Base-by-base conservation (phyloP, 1,284 basidiomycete species). In the Austropuccinia psidii region DNA sequence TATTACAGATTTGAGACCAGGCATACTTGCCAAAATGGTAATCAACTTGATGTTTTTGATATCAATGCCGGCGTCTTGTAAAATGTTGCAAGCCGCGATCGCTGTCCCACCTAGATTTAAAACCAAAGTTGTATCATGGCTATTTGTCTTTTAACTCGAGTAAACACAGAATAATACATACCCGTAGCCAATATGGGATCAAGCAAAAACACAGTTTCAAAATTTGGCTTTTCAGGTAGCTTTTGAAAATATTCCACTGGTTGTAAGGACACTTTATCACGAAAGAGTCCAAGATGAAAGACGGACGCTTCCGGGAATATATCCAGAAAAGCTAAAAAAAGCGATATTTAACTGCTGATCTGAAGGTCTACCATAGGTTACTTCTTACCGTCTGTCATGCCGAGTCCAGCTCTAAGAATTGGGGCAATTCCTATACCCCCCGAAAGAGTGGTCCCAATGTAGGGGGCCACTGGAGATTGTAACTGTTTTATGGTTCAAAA, bases 241-340 rank as follows among this genome's bases (percentile, higher is more conserved):
- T 95, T 95, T 75, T 91, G 93, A 82, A 94, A 94, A 81, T 96
- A 93, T 89, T 97, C 93, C 43, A 97, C 93, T 4, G 94, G 93
- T 78, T 93, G 91, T 55, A 97, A 83, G 43, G 88, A 88, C 19
- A 89, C 86, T 80, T 94, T 95, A 82, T 96, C 93, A 68, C 93
- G 85, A 82, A 89, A 96, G 21, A 96, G 82, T 47, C 93, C 93
- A 55, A 96, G 86, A 79, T 96, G 93, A 76, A 93, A 91, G 1
- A 95, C 91, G 1, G 89, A 87, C 1, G 93, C 93, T 64, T 84
- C 89, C 81, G 91, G 92, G 80, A 93, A 91, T 50, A 93, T 83
- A 67, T 86, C 85, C 75, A 93, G 83, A 79, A 94, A 80, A n/a
- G 83, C 82, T 82, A 76, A 27, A 11, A 8, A 13, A 49, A n/a